Base-by-base conservation (phyloP, 805 yeast species). In the Ogataea saltuana region DNA sequence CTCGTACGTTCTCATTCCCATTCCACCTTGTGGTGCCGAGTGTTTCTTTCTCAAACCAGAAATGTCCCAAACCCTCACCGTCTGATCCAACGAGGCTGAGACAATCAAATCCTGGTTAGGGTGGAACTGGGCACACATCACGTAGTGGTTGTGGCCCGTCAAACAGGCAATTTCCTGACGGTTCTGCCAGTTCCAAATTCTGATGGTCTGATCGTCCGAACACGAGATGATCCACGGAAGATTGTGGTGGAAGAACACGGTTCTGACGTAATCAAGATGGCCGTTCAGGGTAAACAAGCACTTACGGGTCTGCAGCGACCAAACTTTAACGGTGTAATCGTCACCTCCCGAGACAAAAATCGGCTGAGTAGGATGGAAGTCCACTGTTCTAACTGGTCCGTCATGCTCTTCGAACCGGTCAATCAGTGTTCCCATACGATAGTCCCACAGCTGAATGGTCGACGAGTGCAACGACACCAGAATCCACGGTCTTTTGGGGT, bases 101-200 rank as follows among this genome's bases (percentile, higher is more conserved):
- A 93, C 97, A 56, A 93, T 83, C 58, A 95, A 74, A 67, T 93
- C 98, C 56, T 95, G 97, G 36, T 83, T 72, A 33, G 97, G 97
- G 64, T 93, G 99, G 77, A 93, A 93, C 66, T 88, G 95, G 2
- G 99, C 98, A 57, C 95, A 86, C 93, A 93, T 88, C 43, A 93
- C 97, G 67, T 95, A 93, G 70, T 93, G 99, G 69, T 88, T 90
- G 68, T 93, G 99, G 49, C 99, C 99, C 6, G 99, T 91, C 55
- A 93, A 71, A 59, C 97, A 88, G 8, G 98, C 98, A 60, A 93
- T 85, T 59, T 93, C 98, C 64, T 89, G 91, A 56, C 99, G 82
- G 65, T 90, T 90, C 72, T 95, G 99, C 99, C 99, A 93, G 70
- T 93, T 95, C 99, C 99, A 93, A 53, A 93, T 91, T 64, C 99